Percentiles rank a stretch among this genome's conserved stretches.
These are phyloP conservation scores for Bryoerythrophyllum caledonicum DNA, from an alignment of 225 moss, liverwort and hornwort species.

Conservation along the genomic window DNA sequence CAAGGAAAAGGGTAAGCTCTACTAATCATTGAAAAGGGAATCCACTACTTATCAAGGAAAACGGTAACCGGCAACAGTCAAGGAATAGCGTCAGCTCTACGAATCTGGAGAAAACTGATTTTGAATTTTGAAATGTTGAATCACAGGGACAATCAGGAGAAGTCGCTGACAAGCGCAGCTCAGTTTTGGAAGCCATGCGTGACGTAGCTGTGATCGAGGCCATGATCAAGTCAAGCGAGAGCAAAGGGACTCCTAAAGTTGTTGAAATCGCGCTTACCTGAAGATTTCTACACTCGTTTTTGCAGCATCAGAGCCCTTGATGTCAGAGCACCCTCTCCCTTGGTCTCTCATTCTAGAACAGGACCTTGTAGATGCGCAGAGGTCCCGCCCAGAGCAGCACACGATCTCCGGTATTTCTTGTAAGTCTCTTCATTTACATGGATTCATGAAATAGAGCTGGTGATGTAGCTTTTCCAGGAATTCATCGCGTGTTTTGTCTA, in stretches of 20 bases:
- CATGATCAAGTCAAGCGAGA: constrained; percentile 66
- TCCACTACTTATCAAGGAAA: too few species aligned
- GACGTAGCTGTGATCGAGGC: constrained; percentile 91
- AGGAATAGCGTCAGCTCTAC: neutral
- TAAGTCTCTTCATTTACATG: neutral
- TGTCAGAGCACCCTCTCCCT: neutral
- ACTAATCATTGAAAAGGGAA: too few species aligned
- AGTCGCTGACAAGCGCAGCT: constrained; percentile 77
- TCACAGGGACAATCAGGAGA: constrained; percentile 59
- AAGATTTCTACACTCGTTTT: neutral
- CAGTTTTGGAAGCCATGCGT: constrained; percentile 78
- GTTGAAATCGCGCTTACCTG: constrained; percentile 55
- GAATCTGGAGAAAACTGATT: neutral
- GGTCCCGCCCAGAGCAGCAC: neutral
- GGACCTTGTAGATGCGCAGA: neutral
- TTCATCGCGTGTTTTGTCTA: neutral
- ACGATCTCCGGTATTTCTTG: neutral
- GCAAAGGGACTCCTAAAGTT: constrained; percentile 49
- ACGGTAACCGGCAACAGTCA: neutral
- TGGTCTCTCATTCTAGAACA: neutral
- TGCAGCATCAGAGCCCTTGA: neutral
- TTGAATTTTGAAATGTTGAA: neutral
- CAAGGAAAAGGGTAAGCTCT: too few species aligned
- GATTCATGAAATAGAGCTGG: constrained; percentile 3
- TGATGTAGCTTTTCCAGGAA: neutral